phyloP scores from a whole-genome alignment of 108 stramenopile genomes.

The Nitzschia inconspicua region DNA sequence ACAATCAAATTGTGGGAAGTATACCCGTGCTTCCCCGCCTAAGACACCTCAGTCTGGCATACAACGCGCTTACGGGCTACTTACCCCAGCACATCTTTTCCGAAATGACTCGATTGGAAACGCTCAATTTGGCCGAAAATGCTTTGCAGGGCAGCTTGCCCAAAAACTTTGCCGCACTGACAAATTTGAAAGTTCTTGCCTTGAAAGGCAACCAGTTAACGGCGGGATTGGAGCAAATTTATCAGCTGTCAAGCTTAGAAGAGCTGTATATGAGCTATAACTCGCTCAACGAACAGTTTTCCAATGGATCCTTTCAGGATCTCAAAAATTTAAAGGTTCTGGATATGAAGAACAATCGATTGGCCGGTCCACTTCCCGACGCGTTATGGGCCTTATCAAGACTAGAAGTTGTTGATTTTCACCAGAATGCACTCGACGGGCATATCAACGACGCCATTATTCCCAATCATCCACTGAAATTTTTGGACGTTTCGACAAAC shows the following conservation, averaged over 20 bases:
- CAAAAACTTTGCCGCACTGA: constrained; percentile 8
- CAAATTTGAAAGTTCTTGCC: constrained; percentile 7
- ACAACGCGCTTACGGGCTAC: constrained; percentile 20
- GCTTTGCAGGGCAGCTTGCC: constrained; percentile 21
- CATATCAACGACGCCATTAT: constrained; percentile 5
- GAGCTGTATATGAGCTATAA: constrained; percentile 48
- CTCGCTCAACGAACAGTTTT: constrained; percentile 37
- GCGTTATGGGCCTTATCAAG: constrained; percentile 11
- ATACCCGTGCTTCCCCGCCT: constrained; percentile 15
- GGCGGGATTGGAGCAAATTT: constrained; percentile 23
- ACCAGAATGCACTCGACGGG: constrained; percentile 23
- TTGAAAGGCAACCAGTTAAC: constrained; percentile 18
- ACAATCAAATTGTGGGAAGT: not conserved
- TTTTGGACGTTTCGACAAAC: constrained; percentile 13
- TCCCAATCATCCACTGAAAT: constrained; percentile 4
- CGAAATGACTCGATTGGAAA: constrained; percentile 26
- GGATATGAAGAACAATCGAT: constrained; percentile 51
- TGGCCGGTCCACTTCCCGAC: constrained; percentile 52
- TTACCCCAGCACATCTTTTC: constrained; percentile 21
- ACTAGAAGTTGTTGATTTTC: constrained; percentile 20
- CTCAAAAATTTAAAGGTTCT: constrained; percentile 43
- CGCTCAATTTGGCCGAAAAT: constrained; percentile 43
- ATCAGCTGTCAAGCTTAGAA: constrained; percentile 32
- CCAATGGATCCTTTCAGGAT: constrained; percentile 30
- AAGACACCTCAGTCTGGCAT: constrained; percentile 9